Percentiles rank a stretch among this genome's conserved stretches.
Evolutionary conservation across 2,329 filamentous ascomycete species (phyloP).

Genomic region (Colletotrichum sp.): DNA sequence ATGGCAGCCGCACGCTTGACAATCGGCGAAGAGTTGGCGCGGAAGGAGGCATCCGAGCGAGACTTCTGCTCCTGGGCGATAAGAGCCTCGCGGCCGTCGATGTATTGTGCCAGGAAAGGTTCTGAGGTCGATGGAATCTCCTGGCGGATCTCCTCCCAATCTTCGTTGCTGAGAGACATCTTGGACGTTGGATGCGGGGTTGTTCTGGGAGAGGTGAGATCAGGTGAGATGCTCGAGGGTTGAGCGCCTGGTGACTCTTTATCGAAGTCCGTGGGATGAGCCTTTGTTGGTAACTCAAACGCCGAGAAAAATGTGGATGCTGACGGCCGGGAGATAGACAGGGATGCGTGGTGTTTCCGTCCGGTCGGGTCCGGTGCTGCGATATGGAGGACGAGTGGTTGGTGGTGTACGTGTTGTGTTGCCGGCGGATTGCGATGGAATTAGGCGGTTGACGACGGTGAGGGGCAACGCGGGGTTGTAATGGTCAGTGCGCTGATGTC

Average conservation of each 20-base stretch:
- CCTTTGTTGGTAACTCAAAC: neutral
- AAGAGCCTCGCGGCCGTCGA: slow-evolving; percentile 76
- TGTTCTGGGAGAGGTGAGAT: neutral
- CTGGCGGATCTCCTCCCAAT: slow-evolving; percentile 62
- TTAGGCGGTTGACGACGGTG: neutral
- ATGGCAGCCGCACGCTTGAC: slow-evolving; percentile 76
- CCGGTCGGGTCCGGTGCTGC: neutral
- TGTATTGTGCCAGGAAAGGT: slow-evolving; percentile 82
- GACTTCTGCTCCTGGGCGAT: slow-evolving; percentile 82
- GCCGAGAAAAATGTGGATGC: neutral
- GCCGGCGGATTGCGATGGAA: slow-evolving; percentile 16
- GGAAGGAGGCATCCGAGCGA: slow-evolving; percentile 74
- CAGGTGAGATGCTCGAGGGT: neutral
- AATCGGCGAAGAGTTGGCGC: slow-evolving; percentile 73
- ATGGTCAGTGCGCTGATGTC: slow-evolving; percentile 1
- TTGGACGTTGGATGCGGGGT: neutral
- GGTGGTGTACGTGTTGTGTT: neutral
- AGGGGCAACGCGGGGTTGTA: neutral
- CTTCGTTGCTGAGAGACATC: slow-evolving; percentile 56
- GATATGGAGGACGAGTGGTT: neutral
- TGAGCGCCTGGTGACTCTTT: neutral
- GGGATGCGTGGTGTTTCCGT: neutral
- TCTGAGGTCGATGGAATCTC: slow-evolving; percentile 67
- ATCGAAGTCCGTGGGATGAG: neutral
- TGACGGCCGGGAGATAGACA: neutral